Conservation (phyloP, 495 filamentous ascomycete species). For the Hyaloscypha bicolor region DNA sequence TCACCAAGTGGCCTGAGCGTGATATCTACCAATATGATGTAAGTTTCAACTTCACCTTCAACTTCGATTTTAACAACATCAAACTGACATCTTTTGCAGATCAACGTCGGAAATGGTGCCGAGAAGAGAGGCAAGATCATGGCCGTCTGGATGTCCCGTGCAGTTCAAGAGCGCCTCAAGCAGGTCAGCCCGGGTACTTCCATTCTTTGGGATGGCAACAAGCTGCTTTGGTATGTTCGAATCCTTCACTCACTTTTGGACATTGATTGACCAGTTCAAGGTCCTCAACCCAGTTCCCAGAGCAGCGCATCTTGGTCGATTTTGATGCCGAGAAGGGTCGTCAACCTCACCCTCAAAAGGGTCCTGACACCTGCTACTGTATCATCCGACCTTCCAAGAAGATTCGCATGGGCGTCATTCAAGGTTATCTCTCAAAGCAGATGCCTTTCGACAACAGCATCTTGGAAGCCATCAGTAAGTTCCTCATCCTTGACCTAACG, state of each 20-base stretch:
- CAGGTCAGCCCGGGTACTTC: constrained; percentile 31
- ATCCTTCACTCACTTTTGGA: neutral
- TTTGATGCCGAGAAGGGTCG: constrained; percentile 62
- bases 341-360: constrained; percentile 16
- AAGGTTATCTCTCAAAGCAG: constrained; percentile 62
- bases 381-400: constrained; percentile 57
- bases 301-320: constrained; percentile 55
- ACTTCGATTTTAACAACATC: neutral
- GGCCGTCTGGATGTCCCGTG: constrained; percentile 70
- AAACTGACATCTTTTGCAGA: constrained; percentile 41
- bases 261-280: constrained; percentile 33
- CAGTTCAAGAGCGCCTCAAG: constrained; percentile 55
- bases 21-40: constrained; percentile 86
- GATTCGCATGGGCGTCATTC: constrained; percentile 66
- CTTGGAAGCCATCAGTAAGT: constrained; percentile 76
- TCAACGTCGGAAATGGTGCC: constrained; percentile 61
- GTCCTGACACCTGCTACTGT: constrained; percentile 55
- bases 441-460: constrained; percentile 61
- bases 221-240: constrained; percentile 70
- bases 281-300: constrained; percentile 42
- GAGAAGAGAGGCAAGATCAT: constrained; percentile 57
- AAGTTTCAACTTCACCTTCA: constrained; percentile 41
- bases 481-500: neutral
- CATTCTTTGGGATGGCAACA: constrained; percentile 78
- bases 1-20: constrained; percentile 53